Percentiles rank a stretch among this genome's conserved stretches.
These are phyloP conservation scores for Ramularia collo-cygni DNA, from an alignment of 2,329 filamentous ascomycete species.

Conservation along the genomic window DNA sequence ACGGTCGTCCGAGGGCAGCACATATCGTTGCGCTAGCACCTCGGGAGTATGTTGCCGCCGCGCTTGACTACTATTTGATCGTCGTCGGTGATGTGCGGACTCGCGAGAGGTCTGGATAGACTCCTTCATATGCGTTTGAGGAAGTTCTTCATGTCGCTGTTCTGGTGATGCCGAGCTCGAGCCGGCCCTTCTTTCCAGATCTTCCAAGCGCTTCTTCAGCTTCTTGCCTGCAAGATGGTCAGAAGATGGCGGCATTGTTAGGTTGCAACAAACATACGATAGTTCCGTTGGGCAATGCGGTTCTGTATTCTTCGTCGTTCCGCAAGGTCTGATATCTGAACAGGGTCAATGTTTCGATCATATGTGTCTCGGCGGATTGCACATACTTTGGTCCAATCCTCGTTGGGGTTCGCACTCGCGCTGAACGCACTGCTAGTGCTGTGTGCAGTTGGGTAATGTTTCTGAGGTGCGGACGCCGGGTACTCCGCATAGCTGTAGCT, in stretches of 20 bases:
- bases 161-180: conserved; percentile 55
- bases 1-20: conserved; percentile 48
- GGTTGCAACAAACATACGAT: conserved; percentile 57
- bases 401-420: conserved; percentile 86
- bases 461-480: conserved; percentile 40
- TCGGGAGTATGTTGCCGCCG: conserved; percentile 22
- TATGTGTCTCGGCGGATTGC: no score
- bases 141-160: conserved; percentile 49
- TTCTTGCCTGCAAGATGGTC: conserved; percentile 63
- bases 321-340: conserved; percentile 79
- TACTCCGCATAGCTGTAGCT: conserved; percentile 37
- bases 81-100: conserved; percentile 19
- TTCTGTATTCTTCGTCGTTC: conserved; percentile 94
- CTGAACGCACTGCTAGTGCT: conserved; percentile 92
- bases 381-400: conserved; percentile 81
- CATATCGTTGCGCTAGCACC: conserved; percentile 25
- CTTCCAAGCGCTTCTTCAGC: conserved; percentile 82
- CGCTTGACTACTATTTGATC: conserved; percentile 18
- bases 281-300: conserved; percentile 94
- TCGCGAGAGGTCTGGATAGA: conserved; percentile 5
- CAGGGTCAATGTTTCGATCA: no score
- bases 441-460: conserved; percentile 60
- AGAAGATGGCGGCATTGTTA: conserved; percentile 8
- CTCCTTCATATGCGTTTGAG: conserved; percentile 24
- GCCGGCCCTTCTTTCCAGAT: conserved; percentile 72